Base-by-base conservation (phyloP, 1,284 basidiomycete species). In the Fistulinella cinereoalba region DNA sequence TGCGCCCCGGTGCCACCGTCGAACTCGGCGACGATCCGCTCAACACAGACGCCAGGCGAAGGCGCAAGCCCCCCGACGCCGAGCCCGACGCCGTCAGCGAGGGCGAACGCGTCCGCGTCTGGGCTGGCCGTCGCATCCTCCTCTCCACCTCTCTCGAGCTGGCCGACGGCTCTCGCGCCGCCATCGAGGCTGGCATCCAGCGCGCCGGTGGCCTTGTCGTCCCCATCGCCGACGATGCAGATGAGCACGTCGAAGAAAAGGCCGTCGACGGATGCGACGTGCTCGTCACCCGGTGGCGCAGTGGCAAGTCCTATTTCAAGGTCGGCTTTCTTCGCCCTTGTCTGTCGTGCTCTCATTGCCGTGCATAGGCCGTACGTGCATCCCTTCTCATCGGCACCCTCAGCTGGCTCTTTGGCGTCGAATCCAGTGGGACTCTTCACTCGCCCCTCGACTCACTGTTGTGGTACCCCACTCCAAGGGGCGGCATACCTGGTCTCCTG, bases 351-450 rank as follows among this genome's bases (percentile, higher is more conserved):
- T 23, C 42, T 48, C 15, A 44, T 24, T 34, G 6, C 9, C 16
- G 34, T 2, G 6, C 10, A 9, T 40, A 58, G 62, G 58, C 57
- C n/a, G 58, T 44, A 16, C 56, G 54, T 6, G 43, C 36, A 11
- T 51, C 54, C 6, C 49, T 87, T 63, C 79, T 81, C 3, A 80
- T 95, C 18, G 92, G 85, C 4, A 90, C 84, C 0, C 70, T 93
- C 2, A 71, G 80, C 1, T 96, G 92, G 92, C 60, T 94, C 8
- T 88, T 91, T 62, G 81, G 85, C 59, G 83, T 90, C 4, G 75
- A 90, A 44, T 74, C 81, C 0, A 78, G 76, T 0, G 82, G 83
- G 6, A 68, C 74, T 0, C 60, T 91, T 6, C 72, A 80, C 5
- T 71, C 81, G 8, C 90, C 92, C 0, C 74, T 81, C 23, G 82